phyloP scores from a whole-genome alignment of 1,139 yeast genomes.

The Saccharomycopsis crataegensis region DNA sequence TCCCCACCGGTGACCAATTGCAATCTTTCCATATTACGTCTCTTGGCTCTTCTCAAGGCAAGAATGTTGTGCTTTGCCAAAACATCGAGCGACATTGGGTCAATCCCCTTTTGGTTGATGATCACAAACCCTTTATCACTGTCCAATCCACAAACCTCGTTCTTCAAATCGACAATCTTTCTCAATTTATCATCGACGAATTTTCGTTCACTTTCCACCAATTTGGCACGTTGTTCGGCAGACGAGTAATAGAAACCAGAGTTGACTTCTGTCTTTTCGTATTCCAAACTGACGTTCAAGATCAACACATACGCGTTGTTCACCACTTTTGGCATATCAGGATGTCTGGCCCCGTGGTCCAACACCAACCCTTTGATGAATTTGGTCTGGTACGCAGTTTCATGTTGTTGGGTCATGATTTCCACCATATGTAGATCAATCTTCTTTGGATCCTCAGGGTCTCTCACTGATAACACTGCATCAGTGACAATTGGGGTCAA shows the following conservation, averaged over 20 bases:
- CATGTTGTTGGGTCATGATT: conserved; percentile 96
- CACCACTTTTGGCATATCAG: conserved; percentile 93
- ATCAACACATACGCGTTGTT: conserved; percentile 80
- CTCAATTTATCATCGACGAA: conserved; percentile 92
- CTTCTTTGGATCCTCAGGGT: conserved; percentile 38
- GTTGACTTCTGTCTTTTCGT: conserved; percentile 96
- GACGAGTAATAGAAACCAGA: conserved; percentile 91
- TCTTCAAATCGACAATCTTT: conserved; percentile 87
- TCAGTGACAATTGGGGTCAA: conserved; percentile 94
- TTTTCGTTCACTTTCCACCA: conserved; percentile 87
- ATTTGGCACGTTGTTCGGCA: conserved; percentile 94
- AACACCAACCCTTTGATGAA: conserved; percentile 84
- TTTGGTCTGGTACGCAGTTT: conserved; percentile 74
- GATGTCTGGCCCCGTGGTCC: conserved; percentile 99
- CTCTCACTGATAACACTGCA: conserved; percentile 77
- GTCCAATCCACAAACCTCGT: conserved; percentile 78
- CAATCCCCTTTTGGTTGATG: conserved; percentile 97
- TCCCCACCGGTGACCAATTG: conserved; percentile 96
- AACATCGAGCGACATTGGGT: conserved; percentile 94
- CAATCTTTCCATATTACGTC: conserved; percentile 98
- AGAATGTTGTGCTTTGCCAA: conserved; percentile 88
- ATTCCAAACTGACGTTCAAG: conserved; percentile 89
- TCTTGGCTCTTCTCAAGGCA: conserved; percentile 95
- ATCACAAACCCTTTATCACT: conserved; percentile 80
- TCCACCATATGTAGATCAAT: conserved; percentile 96